Conservation (phyloP, 352 stramenopile genomes). For the Sclerospora graminicola region DNA sequence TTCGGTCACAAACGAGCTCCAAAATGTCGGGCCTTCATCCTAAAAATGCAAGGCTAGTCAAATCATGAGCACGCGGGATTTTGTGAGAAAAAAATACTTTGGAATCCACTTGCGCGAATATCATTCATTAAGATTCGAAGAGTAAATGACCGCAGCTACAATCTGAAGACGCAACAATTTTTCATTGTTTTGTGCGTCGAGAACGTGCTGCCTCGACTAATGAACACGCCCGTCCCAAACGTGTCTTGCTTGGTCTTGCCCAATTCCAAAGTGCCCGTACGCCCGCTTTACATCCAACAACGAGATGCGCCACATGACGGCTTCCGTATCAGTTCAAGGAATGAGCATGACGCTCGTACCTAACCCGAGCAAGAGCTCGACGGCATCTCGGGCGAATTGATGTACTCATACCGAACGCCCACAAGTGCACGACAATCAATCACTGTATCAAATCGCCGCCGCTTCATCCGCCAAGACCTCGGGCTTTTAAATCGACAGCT, state of each 20-base stretch:
- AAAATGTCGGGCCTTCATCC: constrained; percentile 79
- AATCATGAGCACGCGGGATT: constrained; percentile 63
- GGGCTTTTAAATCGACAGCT: constrained; percentile 87
- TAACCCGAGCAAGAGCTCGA: constrained; percentile 67
- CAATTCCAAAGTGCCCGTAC: constrained; percentile 62
- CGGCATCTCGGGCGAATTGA: constrained; percentile 80
- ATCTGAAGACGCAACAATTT: constrained; percentile 76
- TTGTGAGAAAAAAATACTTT: constrained; percentile 84
- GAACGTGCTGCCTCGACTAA: constrained; percentile 80
- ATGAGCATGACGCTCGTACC: constrained; percentile 80
- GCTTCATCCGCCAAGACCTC: constrained; percentile 70
- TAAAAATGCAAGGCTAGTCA: constrained; percentile 79
- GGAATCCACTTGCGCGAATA: constrained; percentile 81
- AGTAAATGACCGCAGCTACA: constrained; percentile 69
- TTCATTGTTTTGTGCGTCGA: constrained; percentile 77
- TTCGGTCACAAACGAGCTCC: constrained; percentile 67
- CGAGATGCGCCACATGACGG: constrained; percentile 77
- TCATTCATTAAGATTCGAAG: constrained; percentile 79
- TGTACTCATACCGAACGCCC: constrained; percentile 74
- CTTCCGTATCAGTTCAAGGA: constrained; percentile 67
- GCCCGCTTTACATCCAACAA: constrained; percentile 76
- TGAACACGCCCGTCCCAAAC: constrained; percentile 67
- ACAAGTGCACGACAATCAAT: constrained; percentile 77
- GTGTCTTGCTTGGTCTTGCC: constrained; percentile 68
- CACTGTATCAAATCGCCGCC: constrained; percentile 74